Percentiles rank a stretch among this genome's conserved stretches.
Evolutionary conservation across 2,329 filamentous ascomycete genomes (phyloP).

Genomic region (Apiospora rasikravindrae): DNA sequence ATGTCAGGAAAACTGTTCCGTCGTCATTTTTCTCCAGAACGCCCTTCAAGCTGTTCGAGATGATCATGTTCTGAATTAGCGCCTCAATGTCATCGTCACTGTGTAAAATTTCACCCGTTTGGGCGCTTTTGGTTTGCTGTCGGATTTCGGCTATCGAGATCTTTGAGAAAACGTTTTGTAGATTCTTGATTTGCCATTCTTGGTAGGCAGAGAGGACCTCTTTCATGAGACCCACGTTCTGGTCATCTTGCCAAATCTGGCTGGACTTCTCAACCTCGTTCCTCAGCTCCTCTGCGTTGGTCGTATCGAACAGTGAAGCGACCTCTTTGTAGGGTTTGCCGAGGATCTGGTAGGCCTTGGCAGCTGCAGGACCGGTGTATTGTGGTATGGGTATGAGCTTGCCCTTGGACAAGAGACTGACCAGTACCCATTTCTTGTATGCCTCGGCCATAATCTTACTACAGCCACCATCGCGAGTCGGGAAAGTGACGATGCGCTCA

Average conservation of each 20-base stretch:
- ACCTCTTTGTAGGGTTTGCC: constrained; percentile 75
- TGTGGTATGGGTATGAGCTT: constrained; percentile 60
- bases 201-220: constrained; percentile 75
- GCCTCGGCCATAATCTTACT: constrained; percentile 86
- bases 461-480: constrained; percentile 63
- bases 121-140: constrained; percentile 56
- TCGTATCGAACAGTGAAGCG: constrained; percentile 68
- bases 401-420: constrained; percentile 74
- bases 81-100: constrained; percentile 49
- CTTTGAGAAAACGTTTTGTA: constrained; percentile 73
- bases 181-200: constrained; percentile 74
- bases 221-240: constrained; percentile 72
- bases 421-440: constrained; percentile 89
- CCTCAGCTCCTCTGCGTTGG: constrained; percentile 61
- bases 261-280: constrained; percentile 65
- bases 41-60: constrained; percentile 57
- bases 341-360: constrained; percentile 55
- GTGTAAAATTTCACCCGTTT: constrained; percentile 52
- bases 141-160: constrained; percentile 61
- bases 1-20: constrained; percentile 56
- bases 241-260: constrained; percentile 70
- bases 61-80: constrained; percentile 62
- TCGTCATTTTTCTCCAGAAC: constrained; percentile 52
- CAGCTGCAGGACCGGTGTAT: constrained; percentile 52
- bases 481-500: constrained; percentile 70